Percentiles rank a stretch among this genome's conserved stretches.
phyloP scores from a whole-genome alignment of 2,329 filamentous ascomycete genomes.

The Sporothrix dimorphospora region DNA sequence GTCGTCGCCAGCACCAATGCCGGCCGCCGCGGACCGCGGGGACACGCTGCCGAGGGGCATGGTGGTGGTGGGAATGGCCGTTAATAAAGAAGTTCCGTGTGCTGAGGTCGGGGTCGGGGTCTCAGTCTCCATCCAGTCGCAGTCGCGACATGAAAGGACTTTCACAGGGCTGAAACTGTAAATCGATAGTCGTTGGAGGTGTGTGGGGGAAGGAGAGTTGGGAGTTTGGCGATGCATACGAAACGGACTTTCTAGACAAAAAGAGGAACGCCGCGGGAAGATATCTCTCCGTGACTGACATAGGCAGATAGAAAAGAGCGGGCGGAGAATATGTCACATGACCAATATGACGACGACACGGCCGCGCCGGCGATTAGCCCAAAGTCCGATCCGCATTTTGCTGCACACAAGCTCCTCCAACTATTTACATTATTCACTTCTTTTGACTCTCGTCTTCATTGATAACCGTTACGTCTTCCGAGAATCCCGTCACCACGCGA shows the following conservation, averaged over 20 bases:
- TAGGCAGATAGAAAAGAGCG: background rate
- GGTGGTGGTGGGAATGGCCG: too few species aligned
- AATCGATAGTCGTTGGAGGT: background rate
- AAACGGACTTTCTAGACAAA: constrained; percentile 2
- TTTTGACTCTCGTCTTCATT: constrained; percentile 20
- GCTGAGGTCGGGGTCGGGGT: too few species aligned
- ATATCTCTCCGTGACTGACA: background rate
- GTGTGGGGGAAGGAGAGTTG: background rate
- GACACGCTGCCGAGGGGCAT: constrained; percentile 15
- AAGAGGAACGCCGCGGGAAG: background rate
- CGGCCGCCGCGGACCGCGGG: constrained; percentile 9
- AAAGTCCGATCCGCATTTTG: background rate
- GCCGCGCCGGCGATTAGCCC: background rate
- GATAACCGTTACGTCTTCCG: constrained; percentile 37
- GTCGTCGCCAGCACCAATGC: constrained; percentile 14
- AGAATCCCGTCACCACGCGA: constrained; percentile 41
- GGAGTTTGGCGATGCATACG: background rate
- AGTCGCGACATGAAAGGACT: too few species aligned
- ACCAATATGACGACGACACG: background rate
- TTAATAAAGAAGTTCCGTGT: too few species aligned
- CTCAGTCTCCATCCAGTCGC: too few species aligned
- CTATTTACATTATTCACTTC: background rate
- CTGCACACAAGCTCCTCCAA: background rate
- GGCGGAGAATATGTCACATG: background rate
- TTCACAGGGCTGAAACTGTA: background rate